Evolutionary conservation across 1,139 yeast species (phyloP).

Genomic region (Yamadazyma sp.): DNA sequence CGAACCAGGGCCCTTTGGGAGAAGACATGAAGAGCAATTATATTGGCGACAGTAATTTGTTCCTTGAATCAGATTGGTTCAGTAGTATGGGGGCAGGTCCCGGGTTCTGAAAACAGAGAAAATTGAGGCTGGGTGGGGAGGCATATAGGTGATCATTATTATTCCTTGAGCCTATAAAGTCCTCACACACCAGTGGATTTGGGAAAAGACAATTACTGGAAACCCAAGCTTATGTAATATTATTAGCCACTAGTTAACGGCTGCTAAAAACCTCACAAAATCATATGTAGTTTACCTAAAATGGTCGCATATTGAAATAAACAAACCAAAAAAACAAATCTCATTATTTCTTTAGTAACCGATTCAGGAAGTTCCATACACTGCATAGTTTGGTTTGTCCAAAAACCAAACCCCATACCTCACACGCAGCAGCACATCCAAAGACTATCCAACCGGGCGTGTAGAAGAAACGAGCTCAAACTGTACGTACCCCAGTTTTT

Average conservation of each 20-base stretch:
- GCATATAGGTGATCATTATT: no score
- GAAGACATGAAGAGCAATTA: constrained; percentile 12
- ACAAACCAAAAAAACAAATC: constrained; percentile 1
- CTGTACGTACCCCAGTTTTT: no score
- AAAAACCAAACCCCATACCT: no score
- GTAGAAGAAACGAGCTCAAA: no score
- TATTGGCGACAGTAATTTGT: constrained; percentile 14
- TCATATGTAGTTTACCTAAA: not conserved
- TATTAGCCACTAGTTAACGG: not conserved
- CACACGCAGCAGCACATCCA: no score
- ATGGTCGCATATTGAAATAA: constrained; percentile 1
- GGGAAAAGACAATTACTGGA: not conserved
- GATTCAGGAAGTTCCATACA: not conserved
- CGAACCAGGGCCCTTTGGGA: constrained; percentile 5
- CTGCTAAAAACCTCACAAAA: constrained; percentile 4
- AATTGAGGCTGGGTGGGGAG: no score
- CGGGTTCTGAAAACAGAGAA: constrained; percentile 22
- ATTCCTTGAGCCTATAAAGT: no score
- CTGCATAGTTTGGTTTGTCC: not conserved
- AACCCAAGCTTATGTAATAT: not conserved
- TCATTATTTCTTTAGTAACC: not conserved
- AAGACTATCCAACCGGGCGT: no score
- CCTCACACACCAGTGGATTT: no score
- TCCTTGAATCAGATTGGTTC: constrained; percentile 32
- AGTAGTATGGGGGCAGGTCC: constrained; percentile 41